Base-by-base conservation (phyloP, 805 yeast genomes). In the Yarrowia deformans region DNA sequence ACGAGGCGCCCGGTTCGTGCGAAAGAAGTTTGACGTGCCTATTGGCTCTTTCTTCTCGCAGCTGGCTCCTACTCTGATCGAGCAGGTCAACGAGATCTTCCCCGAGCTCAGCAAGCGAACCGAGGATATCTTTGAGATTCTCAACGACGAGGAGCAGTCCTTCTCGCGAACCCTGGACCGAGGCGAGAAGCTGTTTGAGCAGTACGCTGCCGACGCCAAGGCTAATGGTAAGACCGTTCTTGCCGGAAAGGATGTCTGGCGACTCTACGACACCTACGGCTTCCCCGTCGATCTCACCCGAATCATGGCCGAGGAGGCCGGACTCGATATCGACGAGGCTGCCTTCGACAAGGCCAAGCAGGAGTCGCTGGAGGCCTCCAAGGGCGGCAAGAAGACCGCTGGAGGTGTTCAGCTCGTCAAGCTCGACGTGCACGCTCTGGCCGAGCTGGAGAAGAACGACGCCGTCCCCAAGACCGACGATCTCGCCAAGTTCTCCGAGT, bases 211-310 rank as follows among this genome's bases (percentile, higher is more conserved):
- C 66, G 87, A 87, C 74, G 97, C 98, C 69, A 82, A 89, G 66
- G 87, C 88, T 75, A 84, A 90, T 37, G 89, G 90, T 56, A 86
- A 85, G 72, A 93, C 89, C 79, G 85, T 90, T 48, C 84, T 95
- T 72, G 86, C 90, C 61, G 99, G 99, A 79, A 89, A 86, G 75
- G 98, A 94, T 78, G 99, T 95, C 48, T 95, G 99, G 99, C 88
- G 99, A 81, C 84, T 95, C 75, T 95, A 95, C 76, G 99, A 95
- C 76, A 95, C 99, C 13, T 95, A 94, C 77, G 99, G 99, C 70
- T 95, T 95, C 90, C 99, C 99, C 46, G 98, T 93, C 69, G 99
- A 95, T 81, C 86, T 95, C 77, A 95, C 99, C 39, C 88, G 97
- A 78, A 85, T 95, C 78, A 95, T 95, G 99, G 99, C 99, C 56